A percentile compares a stretch with the other conserved stretches of the same genome.
phyloP scores from a whole-genome alignment of 2,329 filamentous ascomycete genomes.

The Didymella pinodella region DNA sequence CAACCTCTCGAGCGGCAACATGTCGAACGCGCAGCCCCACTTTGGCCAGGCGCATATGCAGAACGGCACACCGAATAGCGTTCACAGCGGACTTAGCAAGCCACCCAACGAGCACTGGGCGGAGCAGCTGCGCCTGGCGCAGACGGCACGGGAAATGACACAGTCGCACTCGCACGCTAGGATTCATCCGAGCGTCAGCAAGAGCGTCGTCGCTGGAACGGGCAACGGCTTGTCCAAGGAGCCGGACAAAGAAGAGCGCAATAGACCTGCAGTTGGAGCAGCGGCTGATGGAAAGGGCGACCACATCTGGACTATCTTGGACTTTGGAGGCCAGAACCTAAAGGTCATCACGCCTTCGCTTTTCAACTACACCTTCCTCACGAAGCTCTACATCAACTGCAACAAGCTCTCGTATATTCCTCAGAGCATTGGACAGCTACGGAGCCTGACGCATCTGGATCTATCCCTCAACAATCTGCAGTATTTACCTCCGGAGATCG shows the following conservation, averaged over 20 bases:
- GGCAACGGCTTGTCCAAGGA: conserved; percentile 60
- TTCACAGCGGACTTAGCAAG: conserved; percentile 65
- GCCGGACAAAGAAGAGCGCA: conserved; percentile 65
- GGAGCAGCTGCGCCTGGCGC: conserved; percentile 81
- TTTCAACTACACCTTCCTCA: conserved; percentile 86
- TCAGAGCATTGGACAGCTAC: conserved; percentile 79
- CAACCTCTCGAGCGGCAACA: conserved; percentile 66
- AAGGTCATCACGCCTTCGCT: conserved; percentile 80
- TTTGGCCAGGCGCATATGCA: conserved; percentile 66
- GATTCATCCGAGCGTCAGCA: conserved; percentile 73
- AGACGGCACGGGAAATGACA: conserved; percentile 74
- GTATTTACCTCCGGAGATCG: conserved; percentile 85
- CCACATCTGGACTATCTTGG: conserved; percentile 91
- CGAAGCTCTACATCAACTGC: conserved; percentile 90
- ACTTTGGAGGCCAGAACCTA: conserved; percentile 94
- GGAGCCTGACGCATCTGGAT: conserved; percentile 83
- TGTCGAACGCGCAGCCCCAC: conserved; percentile 71
- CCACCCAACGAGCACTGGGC: conserved; percentile 80
- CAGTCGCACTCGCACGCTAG: conserved; percentile 78
- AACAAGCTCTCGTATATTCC: conserved; percentile 89
- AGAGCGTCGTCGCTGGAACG: conserved; percentile 66
- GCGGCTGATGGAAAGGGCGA: conserved; percentile 51
- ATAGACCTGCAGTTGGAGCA: conserved; percentile 69
- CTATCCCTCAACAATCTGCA: conserved; percentile 86
- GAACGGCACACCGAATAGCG: conserved; percentile 64